These are phyloP conservation scores for Basidiobolus meristosporus DNA, from an alignment of 371 early-diverging fungal species.

Conservation along the genomic window DNA sequence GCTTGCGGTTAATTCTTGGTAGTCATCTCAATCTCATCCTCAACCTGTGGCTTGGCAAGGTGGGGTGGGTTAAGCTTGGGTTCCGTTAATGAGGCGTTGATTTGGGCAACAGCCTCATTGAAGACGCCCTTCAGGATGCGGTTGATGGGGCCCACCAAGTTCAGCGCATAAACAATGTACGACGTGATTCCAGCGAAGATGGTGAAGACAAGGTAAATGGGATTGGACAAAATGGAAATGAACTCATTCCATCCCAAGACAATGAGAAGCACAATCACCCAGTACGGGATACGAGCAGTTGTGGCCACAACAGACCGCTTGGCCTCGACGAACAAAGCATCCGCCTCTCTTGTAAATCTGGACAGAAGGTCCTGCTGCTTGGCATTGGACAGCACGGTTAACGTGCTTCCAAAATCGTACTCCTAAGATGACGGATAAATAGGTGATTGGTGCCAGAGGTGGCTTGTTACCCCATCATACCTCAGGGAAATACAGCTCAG, in stretches of 20 bases:
- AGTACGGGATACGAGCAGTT: slow-evolving; percentile 68
- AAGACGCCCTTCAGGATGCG: too few species aligned
- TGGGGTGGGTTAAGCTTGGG: too few species aligned
- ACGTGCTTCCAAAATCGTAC: slow-evolving; percentile 35
- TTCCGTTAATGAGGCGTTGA: too few species aligned
- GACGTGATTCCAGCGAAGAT: slow-evolving; percentile 18
- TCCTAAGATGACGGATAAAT: too few species aligned
- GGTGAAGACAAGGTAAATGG: slow-evolving; percentile 44
- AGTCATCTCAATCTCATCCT: too few species aligned
- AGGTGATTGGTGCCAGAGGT: too few species aligned
- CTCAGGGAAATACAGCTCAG: too few species aligned
- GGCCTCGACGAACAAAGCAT: slow-evolving; percentile 82
- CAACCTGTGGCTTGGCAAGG: too few species aligned
- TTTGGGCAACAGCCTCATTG: too few species aligned
- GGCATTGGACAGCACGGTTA: slow-evolving; percentile 37
- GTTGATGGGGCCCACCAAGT: slow-evolving; percentile 26
- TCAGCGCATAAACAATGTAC: slow-evolving; percentile 30
- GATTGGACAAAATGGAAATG: slow-evolving; percentile 55
- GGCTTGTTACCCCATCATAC: too few species aligned
- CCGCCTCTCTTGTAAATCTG: slow-evolving; percentile 73
- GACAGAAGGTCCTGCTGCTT: slow-evolving; percentile 58
- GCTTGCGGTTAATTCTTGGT: too few species aligned
- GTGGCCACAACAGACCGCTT: slow-evolving; percentile 83
- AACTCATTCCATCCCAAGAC: slow-evolving; percentile 91
- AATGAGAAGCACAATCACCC: slow-evolving; percentile 60